Evolutionary conservation across 306 rosid genomes (phyloP).

Genomic region (Cucumis hystrix): DNA sequence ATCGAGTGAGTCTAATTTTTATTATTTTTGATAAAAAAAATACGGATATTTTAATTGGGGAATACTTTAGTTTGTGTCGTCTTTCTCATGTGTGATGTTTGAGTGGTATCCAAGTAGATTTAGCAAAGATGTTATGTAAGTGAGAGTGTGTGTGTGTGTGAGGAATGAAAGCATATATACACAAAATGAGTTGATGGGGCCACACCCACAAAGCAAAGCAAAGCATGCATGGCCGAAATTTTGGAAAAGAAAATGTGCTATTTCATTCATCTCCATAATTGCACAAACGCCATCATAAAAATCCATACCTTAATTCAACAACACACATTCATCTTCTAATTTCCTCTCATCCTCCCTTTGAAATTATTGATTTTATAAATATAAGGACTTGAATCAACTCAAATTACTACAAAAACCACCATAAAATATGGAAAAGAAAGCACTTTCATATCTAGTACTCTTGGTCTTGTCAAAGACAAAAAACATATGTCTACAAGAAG

Average conservation of each 20-base stretch:
- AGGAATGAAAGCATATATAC: not conserved
- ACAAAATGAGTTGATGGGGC: not conserved
- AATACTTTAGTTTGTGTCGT: not conserved
- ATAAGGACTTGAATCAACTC: not conserved
- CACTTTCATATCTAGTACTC: not conserved
- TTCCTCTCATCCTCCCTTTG: not conserved
- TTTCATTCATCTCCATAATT: not conserved
- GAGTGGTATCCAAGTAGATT: slow-evolving; percentile 3
- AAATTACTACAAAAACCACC: not conserved
- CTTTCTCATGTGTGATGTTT: not conserved
- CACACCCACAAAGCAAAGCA: not conserved
- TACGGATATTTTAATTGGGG: not conserved
- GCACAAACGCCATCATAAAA: not conserved
- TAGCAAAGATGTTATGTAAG: not conserved
- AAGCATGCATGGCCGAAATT: slow-evolving; percentile 7
- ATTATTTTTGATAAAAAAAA: not conserved
- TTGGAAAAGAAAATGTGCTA: not conserved
- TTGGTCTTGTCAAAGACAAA: too few species aligned
- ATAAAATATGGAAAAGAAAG: not conserved
- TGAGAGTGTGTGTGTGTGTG: not conserved
- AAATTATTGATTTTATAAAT: not conserved
- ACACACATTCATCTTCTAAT: not conserved
- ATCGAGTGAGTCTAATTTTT: too few species aligned
- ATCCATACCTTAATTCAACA: not conserved
- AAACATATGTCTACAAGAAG: too few species aligned